These are phyloP conservation scores for Oehlia diaphana DNA, from an alignment of 192 early-diverging fungal species.

Conservation along the genomic window DNA sequence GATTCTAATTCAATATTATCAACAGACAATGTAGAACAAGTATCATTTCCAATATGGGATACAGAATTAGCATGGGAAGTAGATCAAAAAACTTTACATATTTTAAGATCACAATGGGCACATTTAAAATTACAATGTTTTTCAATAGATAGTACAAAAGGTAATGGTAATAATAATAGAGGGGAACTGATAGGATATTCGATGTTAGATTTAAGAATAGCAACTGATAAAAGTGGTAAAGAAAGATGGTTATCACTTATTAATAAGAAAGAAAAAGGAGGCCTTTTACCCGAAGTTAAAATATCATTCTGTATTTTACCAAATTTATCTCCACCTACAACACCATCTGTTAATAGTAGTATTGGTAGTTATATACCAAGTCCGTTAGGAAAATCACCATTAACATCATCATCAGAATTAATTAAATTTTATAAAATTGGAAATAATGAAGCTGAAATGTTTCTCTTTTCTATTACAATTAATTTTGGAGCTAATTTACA, in stretches of 20 bases:
- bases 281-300: constrained; percentile 41
- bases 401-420: background rate
- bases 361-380: background rate
- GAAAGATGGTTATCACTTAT: constrained; percentile 40
- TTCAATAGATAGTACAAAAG: constrained; percentile 33
- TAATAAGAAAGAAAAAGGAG: constrained; percentile 32
- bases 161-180: constrained; percentile 13
- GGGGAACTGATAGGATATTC: constrained; percentile 42
- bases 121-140: constrained; percentile 48
- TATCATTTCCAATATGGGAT: constrained; percentile 45
- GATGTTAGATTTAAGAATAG: constrained; percentile 40
- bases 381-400: constrained; percentile 2
- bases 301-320: constrained; percentile 37
- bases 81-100: constrained; percentile 43
- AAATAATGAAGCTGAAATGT: background rate
- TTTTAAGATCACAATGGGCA: constrained; percentile 41
- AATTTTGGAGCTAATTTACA: constrained; percentile 31
- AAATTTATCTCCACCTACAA: constrained; percentile 23
- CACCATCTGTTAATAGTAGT: background rate
- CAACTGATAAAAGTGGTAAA: constrained; percentile 30
- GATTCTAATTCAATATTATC: constrained; percentile 42
- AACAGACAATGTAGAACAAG: constrained; percentile 46
- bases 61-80: constrained; percentile 51
- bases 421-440: constrained; percentile 22
- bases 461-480: constrained; percentile 28